Conservation (phyloP, 2,329 filamentous ascomycete genomes). For the Monosporascus sp. region DNA sequence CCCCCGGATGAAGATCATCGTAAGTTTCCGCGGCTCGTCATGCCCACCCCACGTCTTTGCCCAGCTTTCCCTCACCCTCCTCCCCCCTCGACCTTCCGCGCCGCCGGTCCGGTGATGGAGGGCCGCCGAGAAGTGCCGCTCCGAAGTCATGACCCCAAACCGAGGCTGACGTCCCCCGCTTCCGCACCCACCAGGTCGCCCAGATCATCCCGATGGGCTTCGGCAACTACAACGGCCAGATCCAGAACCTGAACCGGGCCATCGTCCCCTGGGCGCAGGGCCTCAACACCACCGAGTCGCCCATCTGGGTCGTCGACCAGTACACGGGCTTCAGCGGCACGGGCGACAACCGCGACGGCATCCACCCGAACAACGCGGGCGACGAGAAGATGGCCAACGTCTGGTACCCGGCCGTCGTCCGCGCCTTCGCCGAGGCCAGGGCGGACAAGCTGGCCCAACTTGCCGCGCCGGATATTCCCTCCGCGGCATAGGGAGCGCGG, state of each 20-base stretch:
- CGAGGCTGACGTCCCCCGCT: no score
- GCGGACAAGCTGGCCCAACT: slow-evolving; percentile 12
- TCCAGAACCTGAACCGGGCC: slow-evolving; percentile 32
- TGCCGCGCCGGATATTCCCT: not conserved
- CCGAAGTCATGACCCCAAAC: no score
- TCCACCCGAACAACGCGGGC: slow-evolving; percentile 35
- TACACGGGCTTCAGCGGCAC: slow-evolving; percentile 31
- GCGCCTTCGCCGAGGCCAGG: slow-evolving; percentile 20
- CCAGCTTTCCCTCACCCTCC: not conserved
- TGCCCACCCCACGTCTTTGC: not conserved
- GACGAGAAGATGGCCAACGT: slow-evolving; percentile 35
- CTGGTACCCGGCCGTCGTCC: slow-evolving; percentile 24
- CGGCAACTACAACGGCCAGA: slow-evolving; percentile 30
- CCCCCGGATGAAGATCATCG: slow-evolving; percentile 37
- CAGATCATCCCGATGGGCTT: slow-evolving; percentile 34
- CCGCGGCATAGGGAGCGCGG: not conserved
- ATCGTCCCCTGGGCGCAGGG: slow-evolving; percentile 33
- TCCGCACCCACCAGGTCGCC: slow-evolving; percentile 26
- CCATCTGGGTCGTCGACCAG: slow-evolving; percentile 38
- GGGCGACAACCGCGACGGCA: slow-evolving; percentile 31
- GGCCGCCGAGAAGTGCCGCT: no score
- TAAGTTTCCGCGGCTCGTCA: slow-evolving; percentile 18
- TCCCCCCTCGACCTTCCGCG: no score
- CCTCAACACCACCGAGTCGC: slow-evolving; percentile 32
- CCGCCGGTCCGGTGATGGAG: no score